phyloP scores from a whole-genome alignment of 2,329 filamentous ascomycete genomes.

The Knoxdaviesia proteae region DNA sequence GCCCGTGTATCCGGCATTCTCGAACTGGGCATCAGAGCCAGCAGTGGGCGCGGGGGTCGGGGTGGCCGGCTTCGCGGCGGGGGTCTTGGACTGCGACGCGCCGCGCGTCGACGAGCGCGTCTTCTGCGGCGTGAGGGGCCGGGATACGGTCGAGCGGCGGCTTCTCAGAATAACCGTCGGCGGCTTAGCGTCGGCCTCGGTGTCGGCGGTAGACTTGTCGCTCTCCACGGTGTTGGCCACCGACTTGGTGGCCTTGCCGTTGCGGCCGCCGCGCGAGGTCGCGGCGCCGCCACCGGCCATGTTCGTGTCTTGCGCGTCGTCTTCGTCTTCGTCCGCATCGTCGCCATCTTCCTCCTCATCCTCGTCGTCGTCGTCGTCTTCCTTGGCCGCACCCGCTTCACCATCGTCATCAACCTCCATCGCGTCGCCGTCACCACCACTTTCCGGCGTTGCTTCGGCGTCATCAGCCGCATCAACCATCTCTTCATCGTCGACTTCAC shows the following conservation, averaged over 20 bases:
- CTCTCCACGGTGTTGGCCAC: too few species aligned
- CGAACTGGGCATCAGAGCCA: slow-evolving; percentile 26
- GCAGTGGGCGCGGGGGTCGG: slow-evolving; percentile 8
- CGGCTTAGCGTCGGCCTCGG: too few species aligned
- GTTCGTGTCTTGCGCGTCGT: slow-evolving; percentile 7
- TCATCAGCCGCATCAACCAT: slow-evolving; percentile 13
- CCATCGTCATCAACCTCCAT: slow-evolving; percentile 8
- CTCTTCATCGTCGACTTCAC: slow-evolving; percentile 13
- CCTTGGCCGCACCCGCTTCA: slow-evolving; percentile 11
- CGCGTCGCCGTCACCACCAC: slow-evolving; percentile 8
- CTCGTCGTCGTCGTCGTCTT: slow-evolving; percentile 12
- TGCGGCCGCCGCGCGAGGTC: too few species aligned
- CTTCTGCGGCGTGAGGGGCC: too few species aligned
- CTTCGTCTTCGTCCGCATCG: slow-evolving; percentile 11
- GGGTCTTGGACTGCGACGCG: slow-evolving; percentile 4
- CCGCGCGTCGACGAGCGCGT: too few species aligned
- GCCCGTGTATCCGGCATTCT: slow-evolving; percentile 42
- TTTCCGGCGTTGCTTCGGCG: slow-evolving; percentile 5
- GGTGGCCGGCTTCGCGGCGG: slow-evolving; percentile 3
- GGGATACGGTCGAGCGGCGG: too few species aligned
- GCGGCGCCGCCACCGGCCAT: too few species aligned
- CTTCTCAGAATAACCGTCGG: too few species aligned
- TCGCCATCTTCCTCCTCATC: slow-evolving; percentile 10
- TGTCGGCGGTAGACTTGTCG: too few species aligned
- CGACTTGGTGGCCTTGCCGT: too few species aligned